Conservation (phyloP, 768 basidiomycete genomes). For the Phanerodontia chrysosporium region DNA sequence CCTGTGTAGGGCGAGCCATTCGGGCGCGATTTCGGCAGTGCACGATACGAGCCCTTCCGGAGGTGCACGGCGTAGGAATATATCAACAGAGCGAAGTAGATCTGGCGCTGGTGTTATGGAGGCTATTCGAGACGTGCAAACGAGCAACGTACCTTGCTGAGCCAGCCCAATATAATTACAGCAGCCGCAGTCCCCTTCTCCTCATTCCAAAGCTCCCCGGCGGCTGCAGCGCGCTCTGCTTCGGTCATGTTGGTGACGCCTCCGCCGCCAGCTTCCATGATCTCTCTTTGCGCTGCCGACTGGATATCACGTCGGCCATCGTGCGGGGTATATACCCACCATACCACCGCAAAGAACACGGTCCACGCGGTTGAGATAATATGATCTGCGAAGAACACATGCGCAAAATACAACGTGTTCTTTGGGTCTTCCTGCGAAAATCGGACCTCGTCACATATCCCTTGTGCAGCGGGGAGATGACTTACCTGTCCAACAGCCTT, state of each 20-base stretch:
- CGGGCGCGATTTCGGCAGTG: slow-evolving; percentile 51
- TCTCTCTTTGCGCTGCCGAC: slow-evolving; percentile 83
- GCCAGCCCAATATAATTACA: slow-evolving; percentile 81
- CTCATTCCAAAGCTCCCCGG: slow-evolving; percentile 80
- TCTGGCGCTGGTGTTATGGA: slow-evolving; percentile 36
- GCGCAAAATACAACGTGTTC: slow-evolving; percentile 83
- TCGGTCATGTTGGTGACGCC: slow-evolving; percentile 50
- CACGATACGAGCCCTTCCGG: slow-evolving; percentile 84
- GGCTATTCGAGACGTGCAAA: not conserved
- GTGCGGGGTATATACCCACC: slow-evolving; percentile 92
- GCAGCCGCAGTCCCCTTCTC: slow-evolving; percentile 81
- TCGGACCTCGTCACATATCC: slow-evolving; percentile 3
- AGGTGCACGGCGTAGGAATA: slow-evolving; percentile 95
- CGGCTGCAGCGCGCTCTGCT: slow-evolving; percentile 65
- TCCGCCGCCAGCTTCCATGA: slow-evolving; percentile 57
- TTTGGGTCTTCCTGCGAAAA: slow-evolving; percentile 76
- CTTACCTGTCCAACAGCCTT: slow-evolving; percentile 81
- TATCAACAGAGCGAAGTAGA: slow-evolving; percentile 85
- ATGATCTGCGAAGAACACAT: slow-evolving; percentile 91
- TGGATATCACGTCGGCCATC: slow-evolving; percentile 80
- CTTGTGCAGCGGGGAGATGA: slow-evolving; percentile 9
- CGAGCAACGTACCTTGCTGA: slow-evolving; percentile 65
- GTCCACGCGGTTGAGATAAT: slow-evolving; percentile 88
- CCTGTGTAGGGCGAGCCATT: slow-evolving; percentile 26
- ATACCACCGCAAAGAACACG: slow-evolving; percentile 82